Percentiles rank a stretch among this genome's conserved stretches.
Evolutionary conservation across 352 stramenopile genomes (phyloP).

Genomic region (Pythium phragmitis): DNA sequence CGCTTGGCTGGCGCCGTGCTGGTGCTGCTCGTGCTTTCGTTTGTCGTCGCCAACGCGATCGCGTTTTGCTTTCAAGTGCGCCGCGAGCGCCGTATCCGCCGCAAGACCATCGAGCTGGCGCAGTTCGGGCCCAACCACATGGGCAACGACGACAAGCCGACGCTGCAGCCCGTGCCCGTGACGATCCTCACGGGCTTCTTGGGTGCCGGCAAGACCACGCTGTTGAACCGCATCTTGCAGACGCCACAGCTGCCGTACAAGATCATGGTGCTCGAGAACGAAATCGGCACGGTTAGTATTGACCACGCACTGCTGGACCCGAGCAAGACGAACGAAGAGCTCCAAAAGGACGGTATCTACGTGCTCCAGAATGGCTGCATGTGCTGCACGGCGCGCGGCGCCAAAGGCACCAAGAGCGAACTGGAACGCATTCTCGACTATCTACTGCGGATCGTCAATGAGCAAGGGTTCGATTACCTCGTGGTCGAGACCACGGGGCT

Average conservation of each 20-base stretch:
- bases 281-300: constrained; percentile 67
- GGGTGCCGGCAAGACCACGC: constrained; percentile 95
- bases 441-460: constrained; percentile 51
- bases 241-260: constrained; percentile 87
- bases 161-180: constrained; percentile 58
- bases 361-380: constrained; percentile 98
- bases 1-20: constrained; percentile 27
- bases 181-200: constrained; percentile 96
- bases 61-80: constrained; percentile 66
- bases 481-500: constrained; percentile 97
- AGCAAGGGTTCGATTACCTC: constrained; percentile 94
- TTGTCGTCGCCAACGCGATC: constrained; percentile 60
- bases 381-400: constrained; percentile 92
- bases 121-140: constrained; percentile 2
- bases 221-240: constrained; percentile 95
- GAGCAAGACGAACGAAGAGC: constrained; percentile 24
- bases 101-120: constrained; percentile 54
- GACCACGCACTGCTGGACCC: constrained; percentile 57
- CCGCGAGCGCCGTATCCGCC: constrained; percentile 52
- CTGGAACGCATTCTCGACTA: constrained; percentile 93
- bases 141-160: constrained; percentile 1
- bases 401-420: constrained; percentile 88
- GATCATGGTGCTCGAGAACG: constrained; percentile 95
- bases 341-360: constrained; percentile 88
- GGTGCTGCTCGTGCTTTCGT: constrained; percentile 45